Base-by-base conservation (phyloP, 106 monocot species). In the Cymbidium sinense region DNA sequence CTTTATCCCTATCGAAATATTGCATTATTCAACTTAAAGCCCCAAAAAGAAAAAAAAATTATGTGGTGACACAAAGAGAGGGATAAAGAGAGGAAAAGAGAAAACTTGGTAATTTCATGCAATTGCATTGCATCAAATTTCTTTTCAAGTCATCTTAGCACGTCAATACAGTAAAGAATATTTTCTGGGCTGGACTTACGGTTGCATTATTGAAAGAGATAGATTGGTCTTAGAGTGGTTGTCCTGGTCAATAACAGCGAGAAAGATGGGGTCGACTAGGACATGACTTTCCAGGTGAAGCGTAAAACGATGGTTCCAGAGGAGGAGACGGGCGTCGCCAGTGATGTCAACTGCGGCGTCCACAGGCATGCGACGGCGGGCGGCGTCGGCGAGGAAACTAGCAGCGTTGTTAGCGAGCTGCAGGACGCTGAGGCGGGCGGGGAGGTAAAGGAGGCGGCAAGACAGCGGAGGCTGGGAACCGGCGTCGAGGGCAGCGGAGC, bases 311-410 rank as follows among this genome's bases (percentile, higher is more conserved):
- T 82, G 81, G 23, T 51, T 39, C 95, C 87, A 90, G 67, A 77
- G 83, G 36, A 88, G 76, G 12, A 95, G 76, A 27, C 51, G 62
- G 17, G 92, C 95, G 34, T 64, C 58, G 64, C 95, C 95, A 58
- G 29, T 43, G 83, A 95, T 90, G 74, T 89, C 87, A 62, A 92
- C 89, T 15, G 88, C 87, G n/a, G 92, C 91, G 51, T 88, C 84
- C n/a, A 95, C 86, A 75, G 55, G 52, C 92, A 95, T 90, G 79
- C 87, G 78, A 11, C 92, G 80, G 62, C 81, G 83, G 15, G 85
- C 81, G 12, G 85, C 86, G 58, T 92, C 95, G 62, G 89, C 89
- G 20, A 92, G 81, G 31, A 92, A 43, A 50, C 28, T 6, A 7
- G 52, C 18, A 28, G 78, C 86, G 64, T 85, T 81, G 69, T 83